phyloP scores from a whole-genome alignment of 2,329 filamentous ascomycete species.

The Alternaria conjuncta region DNA sequence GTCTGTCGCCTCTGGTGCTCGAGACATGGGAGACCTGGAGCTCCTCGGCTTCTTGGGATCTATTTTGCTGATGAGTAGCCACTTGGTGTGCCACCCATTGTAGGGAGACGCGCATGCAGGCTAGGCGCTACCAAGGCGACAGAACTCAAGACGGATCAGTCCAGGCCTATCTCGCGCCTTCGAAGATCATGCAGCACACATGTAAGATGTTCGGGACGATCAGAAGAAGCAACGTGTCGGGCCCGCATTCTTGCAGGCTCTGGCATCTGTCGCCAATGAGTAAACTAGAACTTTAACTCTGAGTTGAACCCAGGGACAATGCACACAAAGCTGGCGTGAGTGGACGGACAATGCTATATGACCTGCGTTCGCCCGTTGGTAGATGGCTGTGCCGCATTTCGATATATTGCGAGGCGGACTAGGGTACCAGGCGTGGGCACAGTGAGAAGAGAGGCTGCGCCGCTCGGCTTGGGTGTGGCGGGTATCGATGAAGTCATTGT shows the following conservation, averaged over 20 bases:
- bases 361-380: constrained; percentile 4
- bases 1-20: neutral
- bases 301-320: neutral
- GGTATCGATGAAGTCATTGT: neutral
- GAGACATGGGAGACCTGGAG: constrained; percentile 3
- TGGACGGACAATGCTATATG: neutral
- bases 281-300: constrained; percentile 2
- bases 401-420: constrained; percentile 7
- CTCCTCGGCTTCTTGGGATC: neutral
- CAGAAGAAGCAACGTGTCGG: constrained; percentile 6
- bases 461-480: neutral
- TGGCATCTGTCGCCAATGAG: neutral
- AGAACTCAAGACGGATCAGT: constrained; percentile 1
- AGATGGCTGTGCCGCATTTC: constrained; percentile 6
- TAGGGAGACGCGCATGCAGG: neutral
- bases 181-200: neutral
- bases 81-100: neutral
- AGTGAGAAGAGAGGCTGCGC: neutral
- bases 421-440: constrained; percentile 1
- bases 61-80: neutral
- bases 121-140: constrained; percentile 1
- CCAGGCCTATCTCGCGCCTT: constrained; percentile 3
- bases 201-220: constrained; percentile 3
- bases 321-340: neutral
- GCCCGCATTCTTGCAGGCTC: constrained; percentile 1